A percentile compares a stretch with the other conserved stretches of the same genome.
phyloP scores from a whole-genome alignment of 202 grass and related monocot genomes.

The Eragrostis tef region DNA sequence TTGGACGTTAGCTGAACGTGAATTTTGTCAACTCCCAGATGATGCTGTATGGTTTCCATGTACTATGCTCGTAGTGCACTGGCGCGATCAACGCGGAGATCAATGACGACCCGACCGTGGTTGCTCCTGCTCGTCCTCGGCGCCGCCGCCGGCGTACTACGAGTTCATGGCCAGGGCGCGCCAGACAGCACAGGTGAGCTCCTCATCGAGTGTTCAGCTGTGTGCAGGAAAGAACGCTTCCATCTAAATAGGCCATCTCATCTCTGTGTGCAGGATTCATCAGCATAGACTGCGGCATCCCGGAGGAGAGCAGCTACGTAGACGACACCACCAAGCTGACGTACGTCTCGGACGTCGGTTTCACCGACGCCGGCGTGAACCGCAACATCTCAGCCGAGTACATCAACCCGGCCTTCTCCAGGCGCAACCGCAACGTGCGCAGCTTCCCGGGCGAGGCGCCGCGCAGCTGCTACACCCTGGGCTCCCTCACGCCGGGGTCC shows the following conservation, averaged over 20 bases:
- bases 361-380: constrained; percentile 44
- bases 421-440: constrained; percentile 38
- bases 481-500: constrained; percentile 4
- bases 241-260: background rate
- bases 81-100: background rate
- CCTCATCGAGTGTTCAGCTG: too few relatives aligned
- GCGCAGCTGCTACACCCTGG: constrained; percentile 58
- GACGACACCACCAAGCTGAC: constrained; percentile 31
- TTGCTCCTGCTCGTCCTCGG: background rate
- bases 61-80: constrained; percentile 3
- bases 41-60: background rate
- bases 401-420: background rate
- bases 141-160: background rate
- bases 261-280: constrained; percentile 53
- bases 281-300: constrained; percentile 61
- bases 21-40: background rate
- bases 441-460: constrained; percentile 45
- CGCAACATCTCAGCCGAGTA: constrained; percentile 38
- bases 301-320: constrained; percentile 33
- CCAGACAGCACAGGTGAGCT: constrained; percentile 30
- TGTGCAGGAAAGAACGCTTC: background rate
- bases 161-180: background rate
- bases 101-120: background rate
- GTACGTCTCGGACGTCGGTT: constrained; percentile 44
- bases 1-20: background rate